These are phyloP conservation scores for Clarireedia homoeocarpa DNA, from an alignment of 2,329 filamentous ascomycete species.

Conservation along the genomic window DNA sequence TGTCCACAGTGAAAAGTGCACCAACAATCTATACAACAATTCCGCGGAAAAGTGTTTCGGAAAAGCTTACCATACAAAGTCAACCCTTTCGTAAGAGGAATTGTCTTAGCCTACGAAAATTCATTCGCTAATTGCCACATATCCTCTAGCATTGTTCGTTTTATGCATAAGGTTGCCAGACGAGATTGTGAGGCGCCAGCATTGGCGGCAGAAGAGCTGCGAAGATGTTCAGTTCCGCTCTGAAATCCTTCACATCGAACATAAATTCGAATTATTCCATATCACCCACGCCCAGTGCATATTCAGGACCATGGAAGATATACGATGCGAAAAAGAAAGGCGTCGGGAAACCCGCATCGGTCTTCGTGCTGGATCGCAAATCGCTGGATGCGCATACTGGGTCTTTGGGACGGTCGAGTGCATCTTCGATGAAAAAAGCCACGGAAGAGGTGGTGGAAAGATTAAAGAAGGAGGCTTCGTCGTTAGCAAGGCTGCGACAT, in stretches of 20 bases:
- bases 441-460: conserved; percentile 88
- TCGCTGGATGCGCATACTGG: conserved; percentile 63
- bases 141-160: neutral
- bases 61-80: too few species aligned
- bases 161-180: neutral
- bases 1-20: too few species aligned
- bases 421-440: conserved; percentile 65
- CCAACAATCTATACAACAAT: neutral
- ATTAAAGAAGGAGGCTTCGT: conserved; percentile 84
- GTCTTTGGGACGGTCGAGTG: conserved; percentile 53
- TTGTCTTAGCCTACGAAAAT: neutral
- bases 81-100: too few species aligned
- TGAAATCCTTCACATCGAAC: conserved; percentile 91
- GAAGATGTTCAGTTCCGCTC: conserved; percentile 47
- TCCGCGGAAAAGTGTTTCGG: neutral
- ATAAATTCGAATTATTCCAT: conserved; percentile 89
- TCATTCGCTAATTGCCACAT: too few species aligned
- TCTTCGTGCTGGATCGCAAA: conserved; percentile 93
- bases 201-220: conserved; percentile 11
- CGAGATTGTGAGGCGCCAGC: neutral
- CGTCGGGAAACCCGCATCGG: conserved; percentile 78
- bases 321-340: conserved; percentile 97
- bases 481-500: conserved; percentile 79
- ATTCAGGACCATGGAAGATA: conserved; percentile 91
- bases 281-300: conserved; percentile 65